Base-by-base conservation (phyloP, 371 early-diverging fungal species). In the Mortierella sp. region DNA sequence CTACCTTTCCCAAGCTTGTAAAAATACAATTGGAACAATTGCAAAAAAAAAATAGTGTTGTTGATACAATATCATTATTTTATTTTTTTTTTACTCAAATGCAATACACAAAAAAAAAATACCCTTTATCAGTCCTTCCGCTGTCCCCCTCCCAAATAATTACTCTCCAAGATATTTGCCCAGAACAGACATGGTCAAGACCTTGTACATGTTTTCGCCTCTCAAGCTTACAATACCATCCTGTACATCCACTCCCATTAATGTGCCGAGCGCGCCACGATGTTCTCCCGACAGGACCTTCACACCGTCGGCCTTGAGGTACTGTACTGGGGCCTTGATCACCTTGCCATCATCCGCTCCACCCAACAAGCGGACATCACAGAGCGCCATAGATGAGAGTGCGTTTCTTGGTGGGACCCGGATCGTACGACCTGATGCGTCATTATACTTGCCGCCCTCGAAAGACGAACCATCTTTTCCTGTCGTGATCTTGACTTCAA, bases 231-330 rank as follows among this genome's bases (percentile, higher is more conserved):
- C 93, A 77, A 96, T 90, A 70, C 93, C 96, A 67, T 95, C 95
- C 70, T 91, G 85, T 9, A 91, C 94, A 85, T 96, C 95, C 11
- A 93, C 90, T 60, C 93, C 94, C 63, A 95, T 89, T 73, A 97
- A 83, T 1, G 88, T 88, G 11, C 97, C 98, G 40, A 91, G 69
- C 55, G 90, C 85, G n/a, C 94, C 95, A 43, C 86, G 87, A 53
- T 91, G 86, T 45, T 92, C 87, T 21, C 96, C 96, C 10, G 86
- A 80, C 24, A 96, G 83, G 16, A 97, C 90, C 70, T 93, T 89
- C 64, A 95, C 91, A 8, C 87, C 87, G 67, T 96, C 95, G 3
- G 93, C 91, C 38, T 90, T 88, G 57, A 96, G 86, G 33, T 84
- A 83, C 36, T 89, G 89, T 47, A 81, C 71, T 9, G 84, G 74